phyloP scores from a whole-genome alignment of 2,329 filamentous ascomycete genomes.

The Calonectria hawksworthii region DNA sequence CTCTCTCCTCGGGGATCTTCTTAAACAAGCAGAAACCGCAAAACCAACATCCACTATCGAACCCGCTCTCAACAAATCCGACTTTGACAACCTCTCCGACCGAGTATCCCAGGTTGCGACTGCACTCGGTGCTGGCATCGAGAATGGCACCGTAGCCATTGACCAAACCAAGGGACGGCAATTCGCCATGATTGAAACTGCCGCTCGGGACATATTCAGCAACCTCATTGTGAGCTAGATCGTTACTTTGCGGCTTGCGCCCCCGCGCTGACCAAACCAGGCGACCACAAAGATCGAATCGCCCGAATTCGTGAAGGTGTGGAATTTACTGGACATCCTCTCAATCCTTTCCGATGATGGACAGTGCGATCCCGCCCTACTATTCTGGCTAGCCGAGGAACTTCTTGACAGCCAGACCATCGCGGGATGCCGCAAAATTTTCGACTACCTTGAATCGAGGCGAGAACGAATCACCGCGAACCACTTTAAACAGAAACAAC shows the following conservation, averaged over 20 bases:
- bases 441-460: slow-evolving; percentile 95
- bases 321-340: slow-evolving; percentile 95
- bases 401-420: slow-evolving; percentile 97
- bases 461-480: slow-evolving; percentile 87
- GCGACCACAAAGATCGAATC: slow-evolving; percentile 82
- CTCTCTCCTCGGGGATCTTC: slow-evolving; percentile 67
- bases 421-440: slow-evolving; percentile 88
- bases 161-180: slow-evolving; percentile 61
- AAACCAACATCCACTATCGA: slow-evolving; percentile 77
- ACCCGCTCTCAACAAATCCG: slow-evolving; percentile 79
- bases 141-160: slow-evolving; percentile 55
- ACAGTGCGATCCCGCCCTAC: slow-evolving; percentile 81
- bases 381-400: slow-evolving; percentile 94
- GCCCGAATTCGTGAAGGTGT: slow-evolving; percentile 84
- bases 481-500: slow-evolving; percentile 85
- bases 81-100: slow-evolving; percentile 67
- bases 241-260: slow-evolving; percentile 20
- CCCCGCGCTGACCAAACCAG: slow-evolving; percentile 61
- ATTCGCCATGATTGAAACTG: slow-evolving; percentile 84
- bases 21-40: slow-evolving; percentile 69
- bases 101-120: slow-evolving; percentile 57
- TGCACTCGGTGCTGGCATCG: slow-evolving; percentile 44
- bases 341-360: slow-evolving; percentile 88
- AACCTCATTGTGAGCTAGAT: slow-evolving; percentile 75
- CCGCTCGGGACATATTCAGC: slow-evolving; percentile 85